Evolutionary conservation across 108 stramenopile genomes (phyloP).

Genomic region (Licmophora abbreviata): DNA sequence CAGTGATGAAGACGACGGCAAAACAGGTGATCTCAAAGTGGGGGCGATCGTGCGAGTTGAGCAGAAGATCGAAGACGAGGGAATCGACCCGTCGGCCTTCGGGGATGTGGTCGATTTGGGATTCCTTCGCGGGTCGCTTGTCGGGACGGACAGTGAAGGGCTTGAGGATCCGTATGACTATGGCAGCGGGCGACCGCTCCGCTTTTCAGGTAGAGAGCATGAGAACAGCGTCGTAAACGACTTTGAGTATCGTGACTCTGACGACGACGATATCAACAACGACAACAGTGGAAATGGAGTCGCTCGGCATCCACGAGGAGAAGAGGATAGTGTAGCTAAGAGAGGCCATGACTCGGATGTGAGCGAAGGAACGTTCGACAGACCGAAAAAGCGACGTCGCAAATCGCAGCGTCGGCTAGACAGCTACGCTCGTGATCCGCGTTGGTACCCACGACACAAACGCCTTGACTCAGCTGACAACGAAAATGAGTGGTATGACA

Average conservation of each 20-base stretch:
- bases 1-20: conserved; percentile 32
- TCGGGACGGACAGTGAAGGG: not conserved
- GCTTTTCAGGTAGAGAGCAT: not conserved
- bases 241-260: not conserved
- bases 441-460: conserved; percentile 10
- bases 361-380: not conserved
- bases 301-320: not conserved
- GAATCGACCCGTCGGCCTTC: conserved; percentile 10
- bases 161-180: conserved; percentile 5
- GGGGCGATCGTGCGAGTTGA: conserved; percentile 3
- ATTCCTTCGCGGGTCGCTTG: conserved; percentile 7
- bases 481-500: conserved; percentile 12
- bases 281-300: conserved; percentile 2
- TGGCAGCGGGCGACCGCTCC: conserved; percentile 1
- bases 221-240: not conserved
- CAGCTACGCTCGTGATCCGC: conserved; percentile 18
- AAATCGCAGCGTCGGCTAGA: conserved; percentile 7
- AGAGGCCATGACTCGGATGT: not conserved
- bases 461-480: not conserved
- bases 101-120: conserved; percentile 26
- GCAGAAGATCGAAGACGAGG: conserved; percentile 9
- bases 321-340: not conserved
- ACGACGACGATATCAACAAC: not conserved
- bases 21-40: not conserved
- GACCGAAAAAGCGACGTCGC: not conserved